Percentiles rank a stretch among this genome's conserved stretches.
These are phyloP conservation scores for Neurospora sp. DNA, from an alignment of 495 filamentous ascomycete genomes.

Conservation along the genomic window DNA sequence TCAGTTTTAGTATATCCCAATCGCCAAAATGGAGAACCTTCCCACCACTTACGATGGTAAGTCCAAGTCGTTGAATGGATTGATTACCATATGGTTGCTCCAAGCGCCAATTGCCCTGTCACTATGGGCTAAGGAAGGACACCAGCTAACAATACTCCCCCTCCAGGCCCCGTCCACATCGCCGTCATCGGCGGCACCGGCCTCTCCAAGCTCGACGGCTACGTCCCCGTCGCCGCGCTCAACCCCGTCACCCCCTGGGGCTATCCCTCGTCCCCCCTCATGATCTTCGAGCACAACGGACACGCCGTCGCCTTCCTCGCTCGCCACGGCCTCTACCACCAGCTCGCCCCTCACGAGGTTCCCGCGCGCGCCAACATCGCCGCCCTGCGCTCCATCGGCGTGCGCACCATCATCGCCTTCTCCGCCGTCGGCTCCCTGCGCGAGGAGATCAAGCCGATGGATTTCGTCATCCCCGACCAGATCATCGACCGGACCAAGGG, in stretches of 20 bases:
- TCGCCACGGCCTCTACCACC: slow-evolving; percentile 80
- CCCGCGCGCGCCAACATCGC: slow-evolving; percentile 90
- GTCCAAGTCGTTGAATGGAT: not conserved
- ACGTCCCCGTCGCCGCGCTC: slow-evolving; percentile 69
- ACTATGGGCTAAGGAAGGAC: not conserved
- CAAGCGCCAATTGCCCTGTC: not conserved
- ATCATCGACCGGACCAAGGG: slow-evolving; percentile 98
- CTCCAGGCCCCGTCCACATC: slow-evolving; percentile 67
- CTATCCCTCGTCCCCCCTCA: slow-evolving; percentile 76
- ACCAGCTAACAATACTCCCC: not conserved
- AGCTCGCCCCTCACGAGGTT: slow-evolving; percentile 86
- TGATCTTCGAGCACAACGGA: slow-evolving; percentile 72
- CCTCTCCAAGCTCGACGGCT: slow-evolving; percentile 58
- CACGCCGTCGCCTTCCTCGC: slow-evolving; percentile 87
- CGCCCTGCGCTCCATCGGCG: slow-evolving; percentile 79
- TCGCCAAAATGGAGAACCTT: not conserved
- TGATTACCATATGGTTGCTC: not conserved
- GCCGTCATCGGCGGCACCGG: slow-evolving; percentile 97
- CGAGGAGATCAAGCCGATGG: slow-evolving; percentile 84
- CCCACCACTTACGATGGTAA: slow-evolving; percentile 3
- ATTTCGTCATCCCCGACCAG: slow-evolving; percentile 94
- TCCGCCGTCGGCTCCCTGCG: slow-evolving; percentile 87
- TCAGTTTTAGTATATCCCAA: not conserved
- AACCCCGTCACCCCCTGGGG: slow-evolving; percentile 82
- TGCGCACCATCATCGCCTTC: slow-evolving; percentile 85